Base-by-base conservation (phyloP, 2,329 filamentous ascomycete genomes). In the Colletotrichum salicis region DNA sequence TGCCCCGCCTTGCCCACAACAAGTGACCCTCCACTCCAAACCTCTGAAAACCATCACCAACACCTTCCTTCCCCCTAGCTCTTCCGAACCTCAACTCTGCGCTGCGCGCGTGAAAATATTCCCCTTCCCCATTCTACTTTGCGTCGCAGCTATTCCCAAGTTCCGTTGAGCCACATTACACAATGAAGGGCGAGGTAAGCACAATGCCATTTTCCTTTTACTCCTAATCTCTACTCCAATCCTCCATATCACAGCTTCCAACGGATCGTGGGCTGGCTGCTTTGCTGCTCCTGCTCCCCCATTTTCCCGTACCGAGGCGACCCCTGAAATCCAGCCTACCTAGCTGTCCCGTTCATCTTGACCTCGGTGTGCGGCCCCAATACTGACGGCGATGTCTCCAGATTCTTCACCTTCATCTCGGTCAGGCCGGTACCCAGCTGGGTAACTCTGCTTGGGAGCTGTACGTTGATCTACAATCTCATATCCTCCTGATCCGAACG, bases 371-470 rank as follows among this genome's bases (percentile, higher is more conserved):
- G 15, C 22, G 22, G 45, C 59, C 69, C 60, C 55, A 64, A 51
- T 57, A 54, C 37, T 75, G 22, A 67, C 22, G 22, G n/a, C 24
- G 55, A 41, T 68, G 10, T 51, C 70, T 61, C 64, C 74, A 90
- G 89, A 87, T 91, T 83, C 85, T 90, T 83, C 89, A 91, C 83
- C 84, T 91, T 80, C 89, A 91, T 81, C 82, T 90, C 78, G 89
- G 89, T 82, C 89, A 93, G 87, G 91, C 91, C 84, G 91, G 91
- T 84, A 89, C 87, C 80, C 91, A 93, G 89, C 90, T 93, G 75
- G 91, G 91, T 80, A 92, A 92, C 87, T 91, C 90, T 80, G 91
- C 91, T 77, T 93, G 91, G 91, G 91, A 93, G 84, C 90, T 93
- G 91, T 93, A 88, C 80, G 91, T 86, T 29, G 74, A 67, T 31